Conservation (phyloP, 176 grass and related monocot species). For the Ananas comosus region DNA sequence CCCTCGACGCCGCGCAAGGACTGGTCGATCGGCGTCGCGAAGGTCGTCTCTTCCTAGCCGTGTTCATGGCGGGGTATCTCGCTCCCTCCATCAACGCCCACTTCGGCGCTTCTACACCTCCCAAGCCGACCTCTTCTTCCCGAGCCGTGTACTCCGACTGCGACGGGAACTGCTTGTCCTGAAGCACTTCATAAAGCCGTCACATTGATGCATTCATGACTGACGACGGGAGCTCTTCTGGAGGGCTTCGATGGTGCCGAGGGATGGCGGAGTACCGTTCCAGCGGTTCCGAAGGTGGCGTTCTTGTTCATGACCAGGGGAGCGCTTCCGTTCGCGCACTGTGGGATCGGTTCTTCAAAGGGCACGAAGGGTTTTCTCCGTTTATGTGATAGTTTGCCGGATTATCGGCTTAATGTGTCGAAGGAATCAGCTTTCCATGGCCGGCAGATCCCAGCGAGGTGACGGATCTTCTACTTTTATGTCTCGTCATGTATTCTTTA, state of each 20-base stretch:
- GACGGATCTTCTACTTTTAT: neutral
- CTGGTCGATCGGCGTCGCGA: slow-evolving; percentile 41
- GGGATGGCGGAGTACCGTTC: slow-evolving; percentile 43
- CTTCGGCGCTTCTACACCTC: slow-evolving; percentile 53
- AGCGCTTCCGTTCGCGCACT: slow-evolving; percentile 39
- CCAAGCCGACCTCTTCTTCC: slow-evolving; percentile 85
- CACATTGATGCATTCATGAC: slow-evolving; percentile 46
- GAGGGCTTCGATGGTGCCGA: slow-evolving; percentile 44
- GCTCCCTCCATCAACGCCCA: slow-evolving; percentile 43
- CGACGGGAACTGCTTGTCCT: slow-evolving; percentile 41
- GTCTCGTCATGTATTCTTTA: neutral
- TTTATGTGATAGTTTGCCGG: slow-evolving; percentile 52
- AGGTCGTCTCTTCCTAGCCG: slow-evolving; percentile 21
- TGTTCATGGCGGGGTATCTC: slow-evolving; percentile 84
- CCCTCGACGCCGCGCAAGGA: slow-evolving; percentile 30
- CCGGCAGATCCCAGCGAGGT: slow-evolving; percentile 63
- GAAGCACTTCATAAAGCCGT: slow-evolving; percentile 56
- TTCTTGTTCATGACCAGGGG: slow-evolving; percentile 63
- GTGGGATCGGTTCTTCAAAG: slow-evolving; percentile 59
- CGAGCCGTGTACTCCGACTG: slow-evolving; percentile 40
- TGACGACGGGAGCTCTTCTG: slow-evolving; percentile 51
- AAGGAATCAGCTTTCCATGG: slow-evolving; percentile 41
- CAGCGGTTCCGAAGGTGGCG: slow-evolving; percentile 52
- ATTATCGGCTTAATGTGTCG: slow-evolving; percentile 71
- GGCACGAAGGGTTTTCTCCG: slow-evolving; percentile 41